Percentiles rank a stretch among this genome's conserved stretches.
Evolutionary conservation across 495 filamentous ascomycete genomes (phyloP).

Genomic region (Neurospora pannonica): DNA sequence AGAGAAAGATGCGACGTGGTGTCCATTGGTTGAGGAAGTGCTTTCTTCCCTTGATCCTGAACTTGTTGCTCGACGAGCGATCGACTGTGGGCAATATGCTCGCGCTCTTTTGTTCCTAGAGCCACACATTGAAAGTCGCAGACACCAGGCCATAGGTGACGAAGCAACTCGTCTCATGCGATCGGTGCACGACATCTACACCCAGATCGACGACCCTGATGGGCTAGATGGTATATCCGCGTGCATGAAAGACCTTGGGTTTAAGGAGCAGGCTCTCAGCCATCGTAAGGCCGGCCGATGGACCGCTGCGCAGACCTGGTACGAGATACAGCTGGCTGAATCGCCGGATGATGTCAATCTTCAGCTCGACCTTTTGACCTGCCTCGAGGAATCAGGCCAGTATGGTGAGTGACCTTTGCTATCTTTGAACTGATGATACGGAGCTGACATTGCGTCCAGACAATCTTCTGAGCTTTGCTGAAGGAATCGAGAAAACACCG

Average conservation of each 20-base stretch:
- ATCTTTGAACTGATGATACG: constrained; percentile 8
- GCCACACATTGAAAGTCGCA: constrained; percentile 64
- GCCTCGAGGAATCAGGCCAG: constrained; percentile 86
- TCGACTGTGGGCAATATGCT: constrained; percentile 88
- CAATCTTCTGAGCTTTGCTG: constrained; percentile 73
- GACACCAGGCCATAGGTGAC: constrained; percentile 29
- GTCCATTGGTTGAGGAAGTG: constrained; percentile 26
- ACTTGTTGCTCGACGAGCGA: constrained; percentile 70
- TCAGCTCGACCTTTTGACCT: constrained; percentile 76
- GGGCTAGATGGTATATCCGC: constrained; percentile 91
- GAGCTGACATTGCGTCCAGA: constrained; percentile 37
- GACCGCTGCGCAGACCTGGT: constrained; percentile 98
- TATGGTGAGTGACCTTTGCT: constrained; percentile 48
- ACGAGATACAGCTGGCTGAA: constrained; percentile 75
- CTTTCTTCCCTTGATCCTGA: constrained; percentile 71
- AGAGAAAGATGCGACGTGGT: constrained; percentile 24
- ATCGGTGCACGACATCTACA: constrained; percentile 84
- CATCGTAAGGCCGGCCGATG: constrained; percentile 91
- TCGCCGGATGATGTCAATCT: constrained; percentile 65
- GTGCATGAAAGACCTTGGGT: constrained; percentile 66
- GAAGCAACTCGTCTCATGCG: constrained; percentile 53
- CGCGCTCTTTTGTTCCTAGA: constrained; percentile 91
- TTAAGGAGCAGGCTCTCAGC: constrained; percentile 86
- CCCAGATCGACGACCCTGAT: constrained; percentile 94
- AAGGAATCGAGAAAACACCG: constrained; percentile 54